These are phyloP conservation scores for Pythium chondricola DNA, from an alignment of 352 stramenopile genomes.

Conservation along the genomic window DNA sequence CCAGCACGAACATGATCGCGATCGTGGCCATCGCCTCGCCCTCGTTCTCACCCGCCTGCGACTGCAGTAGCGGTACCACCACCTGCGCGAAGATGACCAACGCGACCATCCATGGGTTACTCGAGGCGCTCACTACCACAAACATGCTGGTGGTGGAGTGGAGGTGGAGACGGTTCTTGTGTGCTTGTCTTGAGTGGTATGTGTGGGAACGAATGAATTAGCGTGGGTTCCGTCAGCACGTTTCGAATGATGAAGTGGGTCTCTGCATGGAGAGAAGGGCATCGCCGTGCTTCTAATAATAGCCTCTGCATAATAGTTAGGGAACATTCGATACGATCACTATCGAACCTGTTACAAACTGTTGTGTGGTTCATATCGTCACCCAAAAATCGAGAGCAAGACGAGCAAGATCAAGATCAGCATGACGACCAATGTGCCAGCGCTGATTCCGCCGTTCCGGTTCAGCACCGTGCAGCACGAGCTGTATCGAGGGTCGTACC, in stretches of 20 bases:
- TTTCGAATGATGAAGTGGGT: too few species aligned
- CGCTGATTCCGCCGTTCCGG: constrained; percentile 82
- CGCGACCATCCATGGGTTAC: constrained; percentile 78
- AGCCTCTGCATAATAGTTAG: constrained; percentile 6
- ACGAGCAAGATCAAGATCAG: not conserved
- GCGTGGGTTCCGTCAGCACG: too few species aligned
- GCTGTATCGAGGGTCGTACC: constrained; percentile 76
- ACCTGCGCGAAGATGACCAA: constrained; percentile 76
- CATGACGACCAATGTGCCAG: constrained; percentile 42
- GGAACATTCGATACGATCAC: not conserved
- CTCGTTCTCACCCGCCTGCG: constrained; percentile 51
- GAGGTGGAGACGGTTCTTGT: not conserved
- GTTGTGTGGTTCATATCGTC: not conserved
- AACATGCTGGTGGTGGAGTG: constrained; percentile 35
- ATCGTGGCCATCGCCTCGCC: constrained; percentile 39
- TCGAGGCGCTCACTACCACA: constrained; percentile 67
- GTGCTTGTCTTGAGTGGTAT: not conserved
- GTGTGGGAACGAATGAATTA: not conserved
- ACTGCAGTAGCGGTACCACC: constrained; percentile 69
- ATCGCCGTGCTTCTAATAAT: constrained; percentile 13
- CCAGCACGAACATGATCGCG: constrained; percentile 51
- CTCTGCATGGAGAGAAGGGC: too few species aligned
- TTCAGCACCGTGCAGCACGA: constrained; percentile 81
- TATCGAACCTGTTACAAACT: not conserved
- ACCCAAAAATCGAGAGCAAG: not conserved